A percentile compares a stretch with the other conserved stretches of the same genome.
Evolutionary conservation across 225 moss, liverwort and hornwort species (phyloP).

Genomic region (Polytrichum formosum): DNA sequence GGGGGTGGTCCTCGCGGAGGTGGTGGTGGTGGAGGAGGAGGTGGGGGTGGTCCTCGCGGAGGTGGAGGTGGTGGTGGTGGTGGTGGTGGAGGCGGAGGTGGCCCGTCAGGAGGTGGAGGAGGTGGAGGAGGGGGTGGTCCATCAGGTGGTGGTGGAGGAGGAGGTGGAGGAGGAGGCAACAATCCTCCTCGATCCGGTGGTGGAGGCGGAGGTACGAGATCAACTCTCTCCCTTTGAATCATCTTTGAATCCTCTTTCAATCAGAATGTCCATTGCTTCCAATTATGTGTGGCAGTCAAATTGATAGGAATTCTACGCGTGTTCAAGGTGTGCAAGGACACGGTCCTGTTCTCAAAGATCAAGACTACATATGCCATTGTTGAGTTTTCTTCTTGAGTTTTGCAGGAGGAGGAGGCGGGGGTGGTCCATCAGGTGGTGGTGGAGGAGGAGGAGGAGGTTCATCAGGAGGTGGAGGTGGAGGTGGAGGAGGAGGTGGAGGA

Average conservation of each 20-base stretch:
- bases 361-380: no score
- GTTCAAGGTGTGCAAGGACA: no score
- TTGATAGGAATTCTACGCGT: no score
- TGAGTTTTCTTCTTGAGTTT: no score
- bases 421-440: background rate
- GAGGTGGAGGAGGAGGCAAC: conserved; percentile 16
- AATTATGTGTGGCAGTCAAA: no score
- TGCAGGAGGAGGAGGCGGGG: background rate
- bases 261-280: no score
- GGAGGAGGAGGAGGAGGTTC: conserved; percentile 7
- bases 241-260: no score
- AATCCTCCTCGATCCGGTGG: conserved; percentile 3
- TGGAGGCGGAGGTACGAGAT: background rate
- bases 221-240: no score
- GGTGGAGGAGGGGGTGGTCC: conserved; percentile 10
- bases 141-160: no score
- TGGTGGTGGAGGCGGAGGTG: background rate
- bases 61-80: conserved; percentile 15
- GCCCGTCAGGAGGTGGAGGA: background rate
- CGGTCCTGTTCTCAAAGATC: no score
- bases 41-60: no score
- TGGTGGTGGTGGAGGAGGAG: conserved; percentile 7
- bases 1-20: background rate
- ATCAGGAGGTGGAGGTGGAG: conserved; percentile 13
- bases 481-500: background rate